Conservation (phyloP, 2,329 filamentous ascomycete genomes). For the Aspergillus bombycis region DNA sequence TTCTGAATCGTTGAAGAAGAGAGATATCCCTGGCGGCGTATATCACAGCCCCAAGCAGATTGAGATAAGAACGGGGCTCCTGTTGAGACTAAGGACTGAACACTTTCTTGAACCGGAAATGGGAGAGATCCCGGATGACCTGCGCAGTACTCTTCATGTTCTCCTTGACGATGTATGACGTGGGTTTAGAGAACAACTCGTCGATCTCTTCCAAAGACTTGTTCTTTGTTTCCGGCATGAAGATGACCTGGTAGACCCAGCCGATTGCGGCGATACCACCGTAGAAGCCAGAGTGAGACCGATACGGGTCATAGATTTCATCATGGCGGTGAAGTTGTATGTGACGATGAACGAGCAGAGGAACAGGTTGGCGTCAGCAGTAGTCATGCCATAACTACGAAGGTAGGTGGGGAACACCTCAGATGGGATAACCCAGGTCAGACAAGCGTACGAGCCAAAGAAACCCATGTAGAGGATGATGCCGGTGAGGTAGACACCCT, state of each 20-base stretch:
- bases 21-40: neutral
- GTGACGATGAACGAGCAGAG: constrained; percentile 73
- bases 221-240: constrained; percentile 77
- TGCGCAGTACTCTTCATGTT: constrained; percentile 54
- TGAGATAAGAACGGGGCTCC: neutral
- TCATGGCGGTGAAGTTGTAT: constrained; percentile 75
- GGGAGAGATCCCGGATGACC: constrained; percentile 50
- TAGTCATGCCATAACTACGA: constrained; percentile 73
- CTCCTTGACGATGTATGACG: constrained; percentile 63
- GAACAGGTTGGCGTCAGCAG: constrained; percentile 69
- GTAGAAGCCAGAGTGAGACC: constrained; percentile 71
- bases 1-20: neutral
- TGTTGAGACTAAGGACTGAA: constrained; percentile 37
- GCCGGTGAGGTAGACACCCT: constrained; percentile 68
- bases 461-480: constrained; percentile 65
- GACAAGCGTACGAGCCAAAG: constrained; percentile 67
- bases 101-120: constrained; percentile 52
- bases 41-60: neutral
- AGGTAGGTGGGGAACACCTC: constrained; percentile 76
- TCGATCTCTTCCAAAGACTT: constrained; percentile 73
- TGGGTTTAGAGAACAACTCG: constrained; percentile 66
- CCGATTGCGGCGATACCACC: constrained; percentile 72
- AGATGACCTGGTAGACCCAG: constrained; percentile 72
- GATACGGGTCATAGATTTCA: constrained; percentile 66
- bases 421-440: constrained; percentile 68